Percentiles rank a stretch among this genome's conserved stretches.
phyloP scores from a whole-genome alignment of 495 filamentous ascomycete genomes.

The Penicillium lagena region DNA sequence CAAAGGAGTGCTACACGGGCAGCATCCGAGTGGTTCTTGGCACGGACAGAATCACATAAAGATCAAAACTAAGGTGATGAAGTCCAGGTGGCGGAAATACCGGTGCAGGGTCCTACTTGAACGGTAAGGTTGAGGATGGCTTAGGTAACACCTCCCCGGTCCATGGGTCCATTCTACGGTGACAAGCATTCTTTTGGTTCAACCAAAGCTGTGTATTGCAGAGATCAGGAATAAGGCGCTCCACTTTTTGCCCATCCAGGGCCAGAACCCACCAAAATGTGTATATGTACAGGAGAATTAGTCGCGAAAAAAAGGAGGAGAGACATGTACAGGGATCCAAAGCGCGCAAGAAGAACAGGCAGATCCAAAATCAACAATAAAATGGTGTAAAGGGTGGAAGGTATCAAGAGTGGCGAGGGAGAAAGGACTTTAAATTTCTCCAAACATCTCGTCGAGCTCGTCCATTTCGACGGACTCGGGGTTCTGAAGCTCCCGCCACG shows the following conservation, averaged over 20 bases:
- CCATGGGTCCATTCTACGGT: too few species aligned
- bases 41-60: not conserved
- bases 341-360: constrained; percentile 8
- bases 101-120: too few species aligned
- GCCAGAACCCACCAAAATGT: constrained; percentile 7
- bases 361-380: constrained; percentile 9
- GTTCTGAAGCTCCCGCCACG: constrained; percentile 62
- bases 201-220: too few species aligned
- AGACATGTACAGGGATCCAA: constrained; percentile 24
- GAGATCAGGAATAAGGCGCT: not conserved
- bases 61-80: not conserved
- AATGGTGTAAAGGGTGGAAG: constrained; percentile 9
- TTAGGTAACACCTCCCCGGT: too few species aligned
- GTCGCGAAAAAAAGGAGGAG: constrained; percentile 11
- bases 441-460: constrained; percentile 85
- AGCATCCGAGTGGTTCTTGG: not conserved
- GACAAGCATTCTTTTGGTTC: too few species aligned
- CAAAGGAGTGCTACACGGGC: too few species aligned
- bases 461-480: constrained; percentile 87
- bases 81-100: too few species aligned
- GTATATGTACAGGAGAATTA: constrained; percentile 14
- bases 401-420: constrained; percentile 10
- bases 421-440: constrained; percentile 31
- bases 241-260: constrained; percentile 17
- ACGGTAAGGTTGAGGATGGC: too few species aligned